Conservation (phyloP, 305 asterid species). For the Rubia peregrina region DNA sequence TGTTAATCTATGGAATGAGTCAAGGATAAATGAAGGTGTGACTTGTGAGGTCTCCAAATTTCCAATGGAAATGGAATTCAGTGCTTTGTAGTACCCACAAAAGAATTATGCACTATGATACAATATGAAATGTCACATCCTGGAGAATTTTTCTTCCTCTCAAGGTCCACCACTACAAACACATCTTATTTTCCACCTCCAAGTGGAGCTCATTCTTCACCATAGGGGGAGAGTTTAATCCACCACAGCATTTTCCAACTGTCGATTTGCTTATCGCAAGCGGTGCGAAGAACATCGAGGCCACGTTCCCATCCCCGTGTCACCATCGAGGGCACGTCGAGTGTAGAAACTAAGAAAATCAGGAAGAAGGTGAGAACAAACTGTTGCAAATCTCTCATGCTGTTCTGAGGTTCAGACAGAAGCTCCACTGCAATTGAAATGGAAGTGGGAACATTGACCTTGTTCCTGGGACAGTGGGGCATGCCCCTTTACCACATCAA, state of each 20-base stretch:
- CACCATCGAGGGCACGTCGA: not conserved
- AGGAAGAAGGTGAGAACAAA: not conserved
- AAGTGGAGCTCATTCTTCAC: not conserved
- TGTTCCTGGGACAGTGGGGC: not conserved
- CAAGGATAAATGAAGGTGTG: not conserved
- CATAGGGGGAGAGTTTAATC: not conserved
- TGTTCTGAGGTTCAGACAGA: not conserved
- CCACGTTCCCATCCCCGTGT: not conserved
- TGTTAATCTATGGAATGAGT: not conserved
- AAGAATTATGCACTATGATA: conserved; percentile 9
- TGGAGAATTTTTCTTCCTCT: not conserved
- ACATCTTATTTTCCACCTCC: not conserved
- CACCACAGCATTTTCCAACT: not conserved
- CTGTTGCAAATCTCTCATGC: not conserved
- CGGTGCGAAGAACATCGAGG: not conserved
- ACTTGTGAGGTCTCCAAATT: not conserved
- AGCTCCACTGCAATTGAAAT: not conserved
- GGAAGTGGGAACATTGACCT: not conserved
- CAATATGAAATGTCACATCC: conserved; percentile 11
- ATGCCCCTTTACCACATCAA: not conserved
- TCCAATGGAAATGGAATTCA: conserved; percentile 3
- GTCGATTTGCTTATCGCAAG: not conserved
- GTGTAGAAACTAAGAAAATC: too few species aligned
- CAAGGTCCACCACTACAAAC: conserved; percentile 4
- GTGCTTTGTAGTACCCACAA: conserved; percentile 1